Conservation (phyloP, 495 filamentous ascomycete species). For the Podospora conica region DNA sequence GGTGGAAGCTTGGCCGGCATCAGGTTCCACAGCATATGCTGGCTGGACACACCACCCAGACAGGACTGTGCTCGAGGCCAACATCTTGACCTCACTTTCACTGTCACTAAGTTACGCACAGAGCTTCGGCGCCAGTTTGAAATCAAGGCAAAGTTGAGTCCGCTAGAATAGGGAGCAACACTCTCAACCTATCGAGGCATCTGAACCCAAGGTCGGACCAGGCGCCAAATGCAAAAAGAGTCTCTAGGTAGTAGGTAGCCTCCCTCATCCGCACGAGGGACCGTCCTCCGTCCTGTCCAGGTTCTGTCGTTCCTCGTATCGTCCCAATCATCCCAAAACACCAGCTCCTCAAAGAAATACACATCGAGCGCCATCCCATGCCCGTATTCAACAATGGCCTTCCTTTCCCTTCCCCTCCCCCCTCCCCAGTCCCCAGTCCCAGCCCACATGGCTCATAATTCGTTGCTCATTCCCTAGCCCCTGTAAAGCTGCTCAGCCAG, state of each 20-base stretch:
- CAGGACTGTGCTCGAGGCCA: no score
- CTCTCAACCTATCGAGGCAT: not conserved
- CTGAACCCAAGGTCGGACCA: not conserved
- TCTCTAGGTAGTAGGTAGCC: no score
- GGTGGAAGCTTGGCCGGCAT: not conserved
- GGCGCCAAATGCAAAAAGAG: not conserved
- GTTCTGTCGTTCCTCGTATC: not conserved
- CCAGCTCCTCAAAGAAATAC: not conserved
- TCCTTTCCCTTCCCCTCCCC: not conserved
- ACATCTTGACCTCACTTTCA: not conserved
- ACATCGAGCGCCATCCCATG: not conserved
- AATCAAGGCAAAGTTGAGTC: not conserved
- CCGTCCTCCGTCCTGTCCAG: not conserved
- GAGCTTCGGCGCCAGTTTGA: not conserved
- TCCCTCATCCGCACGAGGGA: not conserved
- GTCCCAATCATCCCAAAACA: not conserved
- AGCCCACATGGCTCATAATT: not conserved
- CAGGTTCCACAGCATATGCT: not conserved
- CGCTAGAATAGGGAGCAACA: not conserved
- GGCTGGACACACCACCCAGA: not conserved
- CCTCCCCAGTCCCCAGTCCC: not conserved
- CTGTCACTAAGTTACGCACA: not conserved
- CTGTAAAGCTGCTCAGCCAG: conserved; percentile 37
- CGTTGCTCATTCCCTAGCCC: not conserved
- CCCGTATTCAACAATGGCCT: not conserved